Base-by-base conservation (phyloP, 2,329 filamentous ascomycete species). In the Aureobasidium leucospermi region DNA sequence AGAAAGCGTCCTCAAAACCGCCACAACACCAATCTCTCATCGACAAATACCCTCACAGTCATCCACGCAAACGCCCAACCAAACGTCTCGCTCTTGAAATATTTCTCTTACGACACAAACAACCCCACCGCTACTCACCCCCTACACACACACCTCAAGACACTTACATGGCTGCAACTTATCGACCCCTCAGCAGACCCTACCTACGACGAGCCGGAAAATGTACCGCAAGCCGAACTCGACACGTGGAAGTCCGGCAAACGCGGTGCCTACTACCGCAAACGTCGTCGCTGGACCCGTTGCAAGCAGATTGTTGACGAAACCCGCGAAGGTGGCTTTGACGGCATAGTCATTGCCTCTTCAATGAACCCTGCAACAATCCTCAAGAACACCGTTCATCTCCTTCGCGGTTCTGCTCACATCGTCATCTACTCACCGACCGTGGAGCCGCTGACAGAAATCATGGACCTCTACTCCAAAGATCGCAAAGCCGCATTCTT, bases 131-230 rank as follows among this genome's bases (percentile, higher is more conserved):
- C 81, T 13, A 78, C 84, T 28, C 94, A 97, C 70, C 93, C 94
- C 0, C 83, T 99, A 10, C 82, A 87, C 72, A 86, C 83, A 15
- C 87, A 94, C 70, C 83, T 99, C 55, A 87, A 93, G 67, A 84
- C 87, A 5, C 78, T 97, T 32, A 93, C 90, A 31, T 99, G 93
- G 92, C 82, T 99, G 2, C 93, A 97, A 73, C 83, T 99, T 5
- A 76, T 96, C 15, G 81, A 88, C 28, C 94, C 94, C 0, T 76
- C 83, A 38, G 77, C 84, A 32, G 94, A 97, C 71, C 80, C 82
- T 0, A 84, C 87, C 4, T 96, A 96, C 73, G 80, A 82, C 29
- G 81, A 86, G 57, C 87, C 90, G 0, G 78, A 83, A 0, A 70
- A 75, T 0, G 77, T 86, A 1, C 67, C 84, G 0, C 77, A 85